phyloP scores from a whole-genome alignment of 306 rosid genomes.

The Nissolia schottii region DNA sequence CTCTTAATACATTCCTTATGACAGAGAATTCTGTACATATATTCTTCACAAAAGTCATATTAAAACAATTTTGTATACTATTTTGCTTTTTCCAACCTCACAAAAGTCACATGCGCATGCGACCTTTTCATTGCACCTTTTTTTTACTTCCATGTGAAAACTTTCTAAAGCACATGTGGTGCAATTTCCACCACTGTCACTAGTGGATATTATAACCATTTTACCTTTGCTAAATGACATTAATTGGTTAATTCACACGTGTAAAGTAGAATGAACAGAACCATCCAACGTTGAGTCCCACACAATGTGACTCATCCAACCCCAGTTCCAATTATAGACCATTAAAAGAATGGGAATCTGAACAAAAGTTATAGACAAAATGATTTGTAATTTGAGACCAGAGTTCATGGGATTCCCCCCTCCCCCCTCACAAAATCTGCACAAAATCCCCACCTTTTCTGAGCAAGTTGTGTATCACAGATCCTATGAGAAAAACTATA shows the following conservation, averaged over 20 bases:
- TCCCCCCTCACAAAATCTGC: conserved; percentile 23
- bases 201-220: conserved; percentile 5
- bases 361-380: conserved; percentile 28
- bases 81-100: neutral
- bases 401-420: conserved; percentile 28
- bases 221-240: conserved; percentile 13
- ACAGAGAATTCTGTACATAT: neutral
- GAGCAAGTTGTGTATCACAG: conserved; percentile 19
- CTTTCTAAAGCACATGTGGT: neutral
- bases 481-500: neutral
- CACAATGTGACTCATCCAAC: conserved; percentile 33
- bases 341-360: conserved; percentile 19
- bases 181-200: neutral
- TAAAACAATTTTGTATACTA: too few relatives aligned
- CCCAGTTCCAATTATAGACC: conserved; percentile 18
- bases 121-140: neutral
- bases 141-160: neutral
- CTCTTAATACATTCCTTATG: neutral
- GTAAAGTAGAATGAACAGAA: neutral
- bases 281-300: conserved; percentile 28
- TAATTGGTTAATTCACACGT: conserved; percentile 25
- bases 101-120: too few relatives aligned
- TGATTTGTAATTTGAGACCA: conserved; percentile 28
- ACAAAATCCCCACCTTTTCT: conserved; percentile 30
- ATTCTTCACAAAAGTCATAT: neutral